Percentiles rank a stretch among this genome's conserved stretches.
Evolutionary conservation across 805 yeast species (phyloP).

Genomic region (Ogataea trehaloabstinens): DNA sequence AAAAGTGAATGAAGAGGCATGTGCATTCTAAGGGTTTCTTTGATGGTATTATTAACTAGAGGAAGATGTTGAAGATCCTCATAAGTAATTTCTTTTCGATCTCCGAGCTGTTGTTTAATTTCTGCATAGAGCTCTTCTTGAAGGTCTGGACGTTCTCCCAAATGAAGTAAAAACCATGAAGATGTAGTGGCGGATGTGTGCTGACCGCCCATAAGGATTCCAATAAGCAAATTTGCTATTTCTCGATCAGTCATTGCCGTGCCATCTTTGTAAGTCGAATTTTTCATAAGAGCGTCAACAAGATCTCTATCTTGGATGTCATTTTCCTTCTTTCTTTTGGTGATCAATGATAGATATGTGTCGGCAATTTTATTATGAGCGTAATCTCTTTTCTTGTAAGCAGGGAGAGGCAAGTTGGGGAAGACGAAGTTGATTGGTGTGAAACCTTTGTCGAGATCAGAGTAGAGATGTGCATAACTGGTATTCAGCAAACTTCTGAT

Average conservation of each 20-base stretch:
- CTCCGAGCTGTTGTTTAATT: conserved; percentile 60
- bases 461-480: conserved; percentile 78
- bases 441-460: conserved; percentile 95
- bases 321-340: conserved; percentile 67
- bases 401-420: conserved; percentile 82
- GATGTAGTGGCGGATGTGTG: conserved; percentile 97
- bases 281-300: conserved; percentile 81
- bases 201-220: conserved; percentile 98
- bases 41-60: conserved; percentile 75
- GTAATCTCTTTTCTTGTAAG: conserved; percentile 74
- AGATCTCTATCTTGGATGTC: conserved; percentile 85
- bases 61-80: conserved; percentile 84
- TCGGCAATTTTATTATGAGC: conserved; percentile 81
- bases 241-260: conserved; percentile 91
- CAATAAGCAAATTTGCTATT: conserved; percentile 90
- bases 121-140: conserved; percentile 81
- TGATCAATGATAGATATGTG: conserved; percentile 79
- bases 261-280: conserved; percentile 90
- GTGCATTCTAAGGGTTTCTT: conserved; percentile 93
- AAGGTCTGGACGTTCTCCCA: conserved; percentile 82
- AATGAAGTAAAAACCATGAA: conserved; percentile 89
- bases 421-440: conserved; percentile 94
- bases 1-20: conserved; percentile 95
- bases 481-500: conserved; percentile 80
- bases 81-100: conserved; percentile 61